Base-by-base conservation (phyloP, 495 filamentous ascomycete species). In the Umbilicaria muhlenbergii region DNA sequence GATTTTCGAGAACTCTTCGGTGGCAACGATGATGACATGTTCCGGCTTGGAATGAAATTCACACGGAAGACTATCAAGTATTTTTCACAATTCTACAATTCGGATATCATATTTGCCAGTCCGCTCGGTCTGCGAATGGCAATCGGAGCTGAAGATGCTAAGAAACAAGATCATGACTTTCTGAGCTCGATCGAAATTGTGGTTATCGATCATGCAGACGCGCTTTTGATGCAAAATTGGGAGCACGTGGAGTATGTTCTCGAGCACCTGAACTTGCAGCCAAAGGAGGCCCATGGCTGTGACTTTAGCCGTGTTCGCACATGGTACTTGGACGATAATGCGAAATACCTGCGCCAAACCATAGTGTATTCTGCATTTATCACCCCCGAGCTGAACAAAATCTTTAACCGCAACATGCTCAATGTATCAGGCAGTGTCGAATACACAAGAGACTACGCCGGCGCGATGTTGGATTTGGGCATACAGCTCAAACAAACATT, bases 171-270 rank as follows among this genome's bases (percentile, higher is more conserved):
- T 55, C 78, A 75, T 51, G 91, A 98, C 59, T 98, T 93, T 58
- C 71, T 98, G 16, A 86, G 79, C 38, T 94, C 86, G 0, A 83
- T 98, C 51, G 91, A 98, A 59, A 57, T 98, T 10, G 78, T 86
- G 18, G 68, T 98, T 33, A 69, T 92, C 38, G 91, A 98, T 59
- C 86, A 94, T 57, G 83, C 86, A 34, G 92, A 96, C 58, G 86
- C 87, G 1, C 69, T 96, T 13, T 72, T 88, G 14, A 95, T 94
- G 88, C 91, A 98, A 56, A 94, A 94, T 61, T 96, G 92, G 91
- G 88, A 94, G 52, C 87, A 96, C 62, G 73, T 94, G 42, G 82
- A 86, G 51, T 83, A 78, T 57, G 77, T 94, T 51, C 83, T 95
- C 56, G 75, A 86, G 47, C 86, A 95, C 60, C 77, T 96, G 38